Conservation (phyloP, 768 basidiomycete species). For the Boletellus sp. region DNA sequence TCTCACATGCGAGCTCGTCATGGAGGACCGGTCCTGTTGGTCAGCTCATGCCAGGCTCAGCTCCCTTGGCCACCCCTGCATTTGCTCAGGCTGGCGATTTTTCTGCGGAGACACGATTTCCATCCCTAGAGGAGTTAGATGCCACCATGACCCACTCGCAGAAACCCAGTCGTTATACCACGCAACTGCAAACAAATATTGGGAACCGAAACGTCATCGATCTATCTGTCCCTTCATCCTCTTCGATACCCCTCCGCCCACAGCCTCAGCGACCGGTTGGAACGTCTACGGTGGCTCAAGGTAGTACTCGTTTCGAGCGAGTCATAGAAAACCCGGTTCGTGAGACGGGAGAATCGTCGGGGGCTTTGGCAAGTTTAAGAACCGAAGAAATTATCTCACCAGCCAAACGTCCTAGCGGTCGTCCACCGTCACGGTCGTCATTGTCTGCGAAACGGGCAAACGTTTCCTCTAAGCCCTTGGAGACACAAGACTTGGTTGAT, state of each 20-base stretch:
- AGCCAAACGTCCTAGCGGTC: conserved; percentile 17
- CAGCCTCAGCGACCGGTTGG: conserved; percentile 17
- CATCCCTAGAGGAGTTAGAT: conserved; percentile 83
- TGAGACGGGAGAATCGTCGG: conserved; percentile 25
- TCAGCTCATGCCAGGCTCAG: conserved; percentile 34
- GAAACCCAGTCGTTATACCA: conserved; percentile 15
- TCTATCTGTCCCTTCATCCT: conserved; percentile 20
- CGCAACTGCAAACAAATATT: conserved; percentile 11
- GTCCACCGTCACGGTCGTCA: conserved; percentile 38
- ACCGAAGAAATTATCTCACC: conserved; percentile 14
- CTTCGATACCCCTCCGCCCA: conserved; percentile 21
- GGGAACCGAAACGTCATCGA: conserved; percentile 19
- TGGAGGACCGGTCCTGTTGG: conserved; percentile 17
- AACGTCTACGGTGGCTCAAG: conserved; percentile 20
- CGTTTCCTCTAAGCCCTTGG: conserved; percentile 40
- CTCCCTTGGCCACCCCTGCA: conserved; percentile 30
- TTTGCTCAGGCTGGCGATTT: conserved; percentile 40
- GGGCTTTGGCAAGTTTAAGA: conserved; percentile 8
- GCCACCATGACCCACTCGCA: conserved; percentile 41
- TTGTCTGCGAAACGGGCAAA: conserved; percentile 48
- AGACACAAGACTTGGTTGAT: conserved; percentile 16
- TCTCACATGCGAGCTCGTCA: conserved; percentile 13
- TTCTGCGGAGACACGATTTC: conserved; percentile 72
- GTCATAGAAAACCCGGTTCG: conserved; percentile 53
- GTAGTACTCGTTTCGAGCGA: conserved; percentile 53